Evolutionary conservation across 2,329 filamentous ascomycete genomes (phyloP), one percentile per base, ranked within the genome.

Genomic region (Daldinia eschscholtzii): DNA sequence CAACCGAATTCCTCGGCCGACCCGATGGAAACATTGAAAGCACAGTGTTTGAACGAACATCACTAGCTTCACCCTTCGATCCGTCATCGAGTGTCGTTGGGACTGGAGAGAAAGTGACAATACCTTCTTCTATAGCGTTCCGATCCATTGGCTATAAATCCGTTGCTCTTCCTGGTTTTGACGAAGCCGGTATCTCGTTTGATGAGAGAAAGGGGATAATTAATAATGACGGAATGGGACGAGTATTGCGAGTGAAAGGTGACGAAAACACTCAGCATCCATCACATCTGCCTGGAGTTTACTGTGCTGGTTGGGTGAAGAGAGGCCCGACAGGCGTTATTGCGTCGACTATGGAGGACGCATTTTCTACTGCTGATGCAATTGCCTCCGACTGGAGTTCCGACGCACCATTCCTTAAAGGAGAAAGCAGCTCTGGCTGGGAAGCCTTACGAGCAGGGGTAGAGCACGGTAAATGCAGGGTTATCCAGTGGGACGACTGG

Each of bases 301-400:
- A 99, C 81, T 97, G 94, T 72, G 92, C 95, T 15, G 96, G 96
- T 0, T 99, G 96, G 96, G 94, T 98, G 9, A 98, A 98, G 82
- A 88, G 92, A 39, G 96, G 96, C 0, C 95, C 96, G 0, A 98
- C 94, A 0, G 96, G 96, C 2, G 94, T 98, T 3, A 99, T 99
- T 78, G 95, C 95, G 1, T 94, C 91, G 33, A 99, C 96, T 0
- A 97, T 99, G 93, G 89, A 92, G 67, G 96, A 99, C 79, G 95
- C 96, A 0, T 99, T 98, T 76, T 87, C 88, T 7, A 97, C 94
- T 0, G 96, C 90, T 0, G 94, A 98, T 77, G 89, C 91, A 2
- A 92, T 99, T 70, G 88, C 88, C 0, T 82, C 87, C n/a, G 96
- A 99, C 77, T 95, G 93, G 91, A 73, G 78, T 15, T 76, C 81